Base-by-base conservation (phyloP, 371 early-diverging fungal genomes). In the Mortierella polycephala region DNA sequence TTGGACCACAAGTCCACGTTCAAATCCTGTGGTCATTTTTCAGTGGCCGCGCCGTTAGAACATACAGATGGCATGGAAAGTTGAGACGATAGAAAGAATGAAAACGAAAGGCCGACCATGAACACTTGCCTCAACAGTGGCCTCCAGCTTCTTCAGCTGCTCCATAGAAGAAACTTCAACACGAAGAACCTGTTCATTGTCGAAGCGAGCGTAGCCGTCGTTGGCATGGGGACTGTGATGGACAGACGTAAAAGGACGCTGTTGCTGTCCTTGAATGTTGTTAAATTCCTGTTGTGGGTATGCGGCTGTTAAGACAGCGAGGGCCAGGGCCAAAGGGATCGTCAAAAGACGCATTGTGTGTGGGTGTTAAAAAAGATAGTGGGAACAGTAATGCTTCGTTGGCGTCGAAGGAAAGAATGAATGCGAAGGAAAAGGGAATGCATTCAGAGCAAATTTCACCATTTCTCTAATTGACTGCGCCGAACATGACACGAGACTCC, bases 1-100 rank as follows among this genome's bases (percentile, higher is more conserved):
- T 75, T 62, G 18, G 82, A 75, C 82, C 82, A 81, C n/a, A 72
- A 58, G 64, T 81, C 82, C 20, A 81, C 57, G 57, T 71, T 71
- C 44, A 59, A 52, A 16, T 63, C 62, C 81, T 81, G 42, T 13
- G 1, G 18, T 39, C 50, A 40, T 50, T 16, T 16, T 21, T 46
- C 47, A 56, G 21, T 58, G 51, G 4, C 30, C 30, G 1, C 30
- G 30, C 30, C 30, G 30, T 30, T 30, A 30, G 30, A 30, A 30
- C 30, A 30, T 30, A 30, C 30, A 30, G 30, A 4, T 30, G 30
- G 30, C 4, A 30, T 30, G 30, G 4, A 30, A 30, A 30, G 30
- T 30, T 30, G 30, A 30, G 30, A 4, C 30, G 30, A 30, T 30
- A 30, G 30, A 5, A 41, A 21, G 39, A 37, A 21, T 10, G 46